phyloP scores from a whole-genome alignment of 495 filamentous ascomycete species.

The Aspergillus steynii region DNA sequence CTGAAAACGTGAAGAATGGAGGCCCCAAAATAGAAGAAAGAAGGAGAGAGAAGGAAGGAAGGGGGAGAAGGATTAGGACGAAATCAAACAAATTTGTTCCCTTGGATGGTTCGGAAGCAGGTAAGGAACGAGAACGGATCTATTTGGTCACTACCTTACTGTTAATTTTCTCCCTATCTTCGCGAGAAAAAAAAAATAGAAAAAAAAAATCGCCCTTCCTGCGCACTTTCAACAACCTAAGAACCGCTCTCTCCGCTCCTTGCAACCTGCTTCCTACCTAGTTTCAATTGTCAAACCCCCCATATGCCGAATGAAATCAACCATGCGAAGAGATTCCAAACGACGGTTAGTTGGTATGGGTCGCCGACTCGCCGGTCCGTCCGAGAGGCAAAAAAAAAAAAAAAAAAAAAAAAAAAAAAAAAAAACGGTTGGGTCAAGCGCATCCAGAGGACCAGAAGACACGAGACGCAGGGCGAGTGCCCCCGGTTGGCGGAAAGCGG shows the following conservation, averaged over 20 bases:
- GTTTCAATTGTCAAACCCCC: no score
- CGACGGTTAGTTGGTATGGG: conserved; percentile 17
- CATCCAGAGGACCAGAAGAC: conserved; percentile 17
- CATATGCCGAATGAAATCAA: no score
- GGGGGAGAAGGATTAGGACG: neutral
- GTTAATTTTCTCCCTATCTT: neutral
- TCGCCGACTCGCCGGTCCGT: conserved; percentile 30
- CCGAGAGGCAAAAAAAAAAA: conserved; percentile 24
- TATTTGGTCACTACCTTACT: conserved; percentile 1
- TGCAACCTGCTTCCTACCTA: no score
- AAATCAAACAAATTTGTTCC: neutral
- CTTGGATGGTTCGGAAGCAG: conserved; percentile 14
- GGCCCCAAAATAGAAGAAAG: neutral
- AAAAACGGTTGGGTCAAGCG: conserved; percentile 29
- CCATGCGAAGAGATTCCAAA: neutral
- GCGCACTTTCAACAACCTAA: no score
- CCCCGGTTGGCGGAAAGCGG: conserved; percentile 27
- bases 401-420: conserved; percentile 8
- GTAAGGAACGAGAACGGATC: conserved; percentile 5
- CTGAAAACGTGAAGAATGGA: no score
- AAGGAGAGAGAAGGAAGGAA: no score
- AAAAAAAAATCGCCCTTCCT: no score
- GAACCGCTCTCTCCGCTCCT: no score
- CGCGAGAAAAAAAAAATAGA: conserved; percentile 4
- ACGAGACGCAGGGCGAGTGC: conserved; percentile 25